Conservation (phyloP, 2,329 filamentous ascomycete genomes). For the Tolypocladium guangdongense region DNA sequence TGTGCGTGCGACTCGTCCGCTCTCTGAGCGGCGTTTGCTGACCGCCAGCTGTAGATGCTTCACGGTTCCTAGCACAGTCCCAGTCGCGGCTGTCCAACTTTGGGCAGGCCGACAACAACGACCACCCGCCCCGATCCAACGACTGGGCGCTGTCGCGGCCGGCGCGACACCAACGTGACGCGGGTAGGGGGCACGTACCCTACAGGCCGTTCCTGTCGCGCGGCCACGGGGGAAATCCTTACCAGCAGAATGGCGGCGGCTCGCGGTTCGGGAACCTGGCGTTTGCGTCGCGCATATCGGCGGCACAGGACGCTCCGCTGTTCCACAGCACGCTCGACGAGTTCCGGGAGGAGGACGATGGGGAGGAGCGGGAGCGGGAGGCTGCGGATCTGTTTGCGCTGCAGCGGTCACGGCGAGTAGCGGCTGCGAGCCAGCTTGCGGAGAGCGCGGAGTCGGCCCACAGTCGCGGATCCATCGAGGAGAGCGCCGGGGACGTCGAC, state of each 20-base stretch:
- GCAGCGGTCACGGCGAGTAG: conserved; percentile 79
- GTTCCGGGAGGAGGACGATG: conserved; percentile 86
- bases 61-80: conserved; percentile 90
- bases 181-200: conserved; percentile 15
- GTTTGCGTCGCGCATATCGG: conserved; percentile 66
- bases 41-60: conserved; percentile 61
- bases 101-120: conserved; percentile 42
- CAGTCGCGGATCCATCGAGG: conserved; percentile 25
- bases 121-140: conserved; percentile 15
- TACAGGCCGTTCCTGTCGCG: conserved; percentile 34
- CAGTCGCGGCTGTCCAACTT: conserved; percentile 78
- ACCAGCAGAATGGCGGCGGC: conserved; percentile 61
- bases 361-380: conserved; percentile 79
- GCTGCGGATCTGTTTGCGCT: conserved; percentile 90
- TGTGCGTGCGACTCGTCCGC: conserved; percentile 46
- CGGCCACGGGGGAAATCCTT: conserved; percentile 58
- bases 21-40: conserved; percentile 4
- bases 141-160: conserved; percentile 24
- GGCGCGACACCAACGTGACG: conserved; percentile 19
- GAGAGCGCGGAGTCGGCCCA: conserved; percentile 66
- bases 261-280: conserved; percentile 63
- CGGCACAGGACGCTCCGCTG: conserved; percentile 72
- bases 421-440: conserved; percentile 71
- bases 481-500: conserved; percentile 16
- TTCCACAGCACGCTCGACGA: conserved; percentile 89